Evolutionary conservation across 345 rosid species (phyloP), one percentile per base, ranked within the genome.

Genomic region (Populus pruinosa): DNA sequence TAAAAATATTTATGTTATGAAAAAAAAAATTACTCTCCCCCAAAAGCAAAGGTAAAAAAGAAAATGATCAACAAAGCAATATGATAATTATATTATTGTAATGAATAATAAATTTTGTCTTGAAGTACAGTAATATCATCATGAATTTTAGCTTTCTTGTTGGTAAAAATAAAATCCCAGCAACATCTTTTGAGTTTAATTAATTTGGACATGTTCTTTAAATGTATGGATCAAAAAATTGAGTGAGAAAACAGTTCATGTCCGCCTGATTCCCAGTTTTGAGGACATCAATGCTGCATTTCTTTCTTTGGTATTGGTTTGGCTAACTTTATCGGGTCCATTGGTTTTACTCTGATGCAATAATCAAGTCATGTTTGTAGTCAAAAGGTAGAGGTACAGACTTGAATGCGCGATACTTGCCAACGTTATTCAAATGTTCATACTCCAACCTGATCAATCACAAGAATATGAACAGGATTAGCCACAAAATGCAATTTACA

Each of bases 381-480:
- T 43, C 77, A 78, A 83, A 83, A 13, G 82, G 86, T 17, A 83
- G 31, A 0, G 86, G 86, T 6, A 83, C 86, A 6, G 86, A 75
- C 36, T 81, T 84, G 72, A 84, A 84, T 17, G 86, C 86, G 1
- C 82, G 81, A n/a, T 43, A 84, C 55, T 81, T 84, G 5, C 84
- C 82, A 25, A 84, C 82, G 66, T 84, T 84, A 76, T 81, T 75
- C 71, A 81, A 50, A 62, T 81, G 84, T 74, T 84, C 86, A 44
- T 78, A 78, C 43, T 84, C 84, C 73, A 84, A 67, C 77, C 86
- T 83, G 77, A 0, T 2, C 43, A 72, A 33, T 23, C 67, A 67
- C 65, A 13, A 13, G 17, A 44, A 2, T 53, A 20, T 53, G 23
- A 53, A 53, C 59, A 53, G n/a, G 59, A 8, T 18, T 35, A 16